phyloP scores from a whole-genome alignment of 108 stramenopile genomes.

The Nitzschia putrida region DNA sequence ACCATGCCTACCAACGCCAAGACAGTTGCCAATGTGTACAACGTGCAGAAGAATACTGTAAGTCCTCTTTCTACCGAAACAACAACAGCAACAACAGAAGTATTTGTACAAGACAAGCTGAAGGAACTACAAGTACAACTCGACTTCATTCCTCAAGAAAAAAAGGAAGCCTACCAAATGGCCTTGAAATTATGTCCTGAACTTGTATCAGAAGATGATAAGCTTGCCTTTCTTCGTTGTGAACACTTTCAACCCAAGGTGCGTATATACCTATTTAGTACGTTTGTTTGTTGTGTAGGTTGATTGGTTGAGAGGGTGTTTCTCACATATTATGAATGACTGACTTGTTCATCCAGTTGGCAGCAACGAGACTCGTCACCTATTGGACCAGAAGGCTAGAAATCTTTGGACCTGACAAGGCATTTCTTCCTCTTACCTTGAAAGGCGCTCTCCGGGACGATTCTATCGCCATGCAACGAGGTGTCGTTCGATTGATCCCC shows the following conservation, averaged over 20 bases:
- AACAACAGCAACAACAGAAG: no score
- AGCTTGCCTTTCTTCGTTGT: slow-evolving; percentile 63
- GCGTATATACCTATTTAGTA: slow-evolving; percentile 5
- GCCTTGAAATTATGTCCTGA: slow-evolving; percentile 50
- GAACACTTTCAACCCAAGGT: slow-evolving; percentile 59
- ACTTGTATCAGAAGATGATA: slow-evolving; percentile 33
- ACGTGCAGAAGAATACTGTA: no score
- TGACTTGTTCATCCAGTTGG: no score
- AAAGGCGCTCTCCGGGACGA: slow-evolving; percentile 37
- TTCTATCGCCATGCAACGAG: slow-evolving; percentile 30
- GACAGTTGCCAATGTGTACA: no score
- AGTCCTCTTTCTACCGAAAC: no score
- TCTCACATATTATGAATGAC: no score
- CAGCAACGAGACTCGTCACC: slow-evolving; percentile 42
- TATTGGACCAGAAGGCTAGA: slow-evolving; percentile 63
- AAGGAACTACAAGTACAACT: slow-evolving; percentile 38
- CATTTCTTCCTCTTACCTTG: slow-evolving; percentile 47
- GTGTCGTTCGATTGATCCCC: slow-evolving; percentile 28
- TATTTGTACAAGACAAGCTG: slow-evolving; percentile 36
- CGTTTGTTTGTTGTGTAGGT: not conserved
- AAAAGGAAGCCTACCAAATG: slow-evolving; percentile 23
- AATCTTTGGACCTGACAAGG: slow-evolving; percentile 48
- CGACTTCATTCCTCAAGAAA: slow-evolving; percentile 16
- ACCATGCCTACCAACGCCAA: no score
- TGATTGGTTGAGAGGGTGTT: no score